phyloP scores from a whole-genome alignment of 129 eudicot species.

The Rutidosis leptorrhynchoides region DNA sequence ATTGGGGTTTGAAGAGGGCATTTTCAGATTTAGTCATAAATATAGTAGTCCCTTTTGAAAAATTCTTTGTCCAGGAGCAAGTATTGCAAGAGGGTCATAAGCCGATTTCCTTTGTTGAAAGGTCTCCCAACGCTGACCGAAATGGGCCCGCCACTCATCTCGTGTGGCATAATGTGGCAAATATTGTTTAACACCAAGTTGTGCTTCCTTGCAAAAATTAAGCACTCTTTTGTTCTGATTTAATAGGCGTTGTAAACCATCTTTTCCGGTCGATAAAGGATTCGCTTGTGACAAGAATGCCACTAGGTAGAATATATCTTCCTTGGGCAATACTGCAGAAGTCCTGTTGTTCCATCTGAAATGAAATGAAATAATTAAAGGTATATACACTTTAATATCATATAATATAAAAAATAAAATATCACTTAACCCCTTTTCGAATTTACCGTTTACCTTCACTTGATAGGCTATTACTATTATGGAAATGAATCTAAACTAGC shows the following conservation, averaged over 20 bases:
- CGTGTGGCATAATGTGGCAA: slow-evolving; percentile 62
- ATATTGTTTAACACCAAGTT: slow-evolving; percentile 86
- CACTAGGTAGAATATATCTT: slow-evolving; percentile 72
- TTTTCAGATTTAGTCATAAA: slow-evolving; percentile 36
- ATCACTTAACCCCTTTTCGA: slow-evolving; percentile 20
- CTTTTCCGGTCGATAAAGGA: slow-evolving; percentile 61
- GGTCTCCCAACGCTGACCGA: slow-evolving; percentile 69
- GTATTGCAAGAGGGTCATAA: slow-evolving; percentile 85
- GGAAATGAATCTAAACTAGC: slow-evolving; percentile 24
- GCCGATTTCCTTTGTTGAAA: slow-evolving; percentile 63
- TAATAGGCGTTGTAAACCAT: slow-evolving; percentile 50
- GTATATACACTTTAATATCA: not conserved
- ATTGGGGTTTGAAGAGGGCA: slow-evolving; percentile 21
- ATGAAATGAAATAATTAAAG: slow-evolving; percentile 12
- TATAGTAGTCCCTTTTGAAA: slow-evolving; percentile 58
- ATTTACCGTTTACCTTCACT: not conserved
- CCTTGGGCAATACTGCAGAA: slow-evolving; percentile 74
- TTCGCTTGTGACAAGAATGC: slow-evolving; percentile 73
- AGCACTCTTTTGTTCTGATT: slow-evolving; percentile 54
- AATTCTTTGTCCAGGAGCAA: slow-evolving; percentile 91
- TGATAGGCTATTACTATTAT: no score
- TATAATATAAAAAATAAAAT: not conserved
- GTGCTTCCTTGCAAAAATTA: slow-evolving; percentile 48
- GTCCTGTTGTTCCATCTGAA: slow-evolving; percentile 87
- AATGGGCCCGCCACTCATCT: slow-evolving; percentile 83